phyloP scores from a whole-genome alignment of 345 rosid genomes.

The Sonneratia alba region DNA sequence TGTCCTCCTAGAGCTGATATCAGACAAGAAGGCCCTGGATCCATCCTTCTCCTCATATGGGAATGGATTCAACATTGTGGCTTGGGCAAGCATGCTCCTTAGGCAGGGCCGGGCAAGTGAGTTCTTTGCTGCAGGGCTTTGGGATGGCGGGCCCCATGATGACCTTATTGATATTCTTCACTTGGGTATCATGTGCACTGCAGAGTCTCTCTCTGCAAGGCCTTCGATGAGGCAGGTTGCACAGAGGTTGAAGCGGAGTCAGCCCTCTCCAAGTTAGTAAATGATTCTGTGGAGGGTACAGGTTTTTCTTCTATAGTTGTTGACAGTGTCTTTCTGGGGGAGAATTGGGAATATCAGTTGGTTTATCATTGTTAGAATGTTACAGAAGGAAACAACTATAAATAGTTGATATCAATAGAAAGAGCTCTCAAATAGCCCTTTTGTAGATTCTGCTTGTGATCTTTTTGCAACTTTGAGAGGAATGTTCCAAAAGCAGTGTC shows the following conservation, averaged over 20 bases:
- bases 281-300: conserved; percentile 8
- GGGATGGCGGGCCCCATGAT: conserved; percentile 42
- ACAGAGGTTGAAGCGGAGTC: conserved; percentile 34
- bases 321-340: conserved; percentile 12
- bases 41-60: conserved; percentile 43
- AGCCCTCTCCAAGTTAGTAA: conserved; percentile 26
- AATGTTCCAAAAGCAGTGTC: not conserved
- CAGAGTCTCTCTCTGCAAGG: conserved; percentile 37
- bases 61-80: conserved; percentile 43
- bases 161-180: conserved; percentile 33
- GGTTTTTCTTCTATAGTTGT: conserved; percentile 17
- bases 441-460: not conserved
- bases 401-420: not conserved
- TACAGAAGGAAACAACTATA: not conserved
- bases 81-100: conserved; percentile 39
- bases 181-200: conserved; percentile 16
- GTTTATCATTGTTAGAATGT: conserved; percentile 7
- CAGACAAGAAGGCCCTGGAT: conserved; percentile 44
- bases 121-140: conserved; percentile 34
- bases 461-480: not conserved
- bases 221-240: conserved; percentile 49
- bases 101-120: conserved; percentile 10
- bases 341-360: conserved; percentile 13
- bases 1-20: conserved; percentile 40
- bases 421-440: not conserved